These are phyloP conservation scores for Sugiyamaella americana DNA, from an alignment of 805 yeast genomes.

Conservation along the genomic window DNA sequence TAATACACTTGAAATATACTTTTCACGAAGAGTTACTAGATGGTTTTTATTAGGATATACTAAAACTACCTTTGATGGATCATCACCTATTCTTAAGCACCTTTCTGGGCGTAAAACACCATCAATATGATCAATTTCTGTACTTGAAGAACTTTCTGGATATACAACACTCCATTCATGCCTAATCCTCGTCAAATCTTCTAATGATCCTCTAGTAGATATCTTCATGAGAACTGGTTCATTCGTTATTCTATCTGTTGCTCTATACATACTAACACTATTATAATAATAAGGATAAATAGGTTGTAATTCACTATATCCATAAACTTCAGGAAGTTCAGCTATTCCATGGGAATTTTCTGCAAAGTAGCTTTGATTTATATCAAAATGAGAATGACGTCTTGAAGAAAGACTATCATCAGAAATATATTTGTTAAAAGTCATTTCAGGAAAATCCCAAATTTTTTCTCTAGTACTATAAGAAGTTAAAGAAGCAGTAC, in stretches of 20 bases:
- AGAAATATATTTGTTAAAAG: not conserved
- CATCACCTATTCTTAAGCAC: constrained; percentile 15
- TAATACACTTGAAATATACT: constrained; percentile 11
- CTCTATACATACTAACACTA: constrained; percentile 21
- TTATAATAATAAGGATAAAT: constrained; percentile 19
- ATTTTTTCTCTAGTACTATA: not conserved
- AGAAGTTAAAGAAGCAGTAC: not conserved
- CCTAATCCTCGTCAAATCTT: constrained; percentile 22
- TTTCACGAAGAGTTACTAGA: constrained; percentile 20
- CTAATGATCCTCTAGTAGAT: constrained; percentile 20
- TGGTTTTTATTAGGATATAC: constrained; percentile 19
- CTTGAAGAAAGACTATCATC: not conserved
- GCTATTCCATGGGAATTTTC: constrained; percentile 1
- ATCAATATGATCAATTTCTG: constrained; percentile 10
- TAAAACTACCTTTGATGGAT: constrained; percentile 19
- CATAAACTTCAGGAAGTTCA: constrained; percentile 16
- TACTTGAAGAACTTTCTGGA: constrained; percentile 7
- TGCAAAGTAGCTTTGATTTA: not conserved
- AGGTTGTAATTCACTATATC: constrained; percentile 18
- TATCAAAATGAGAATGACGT: not conserved
- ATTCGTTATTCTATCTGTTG: constrained; percentile 10
- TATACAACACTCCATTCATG: constrained; percentile 23
- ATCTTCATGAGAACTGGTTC: constrained; percentile 21
- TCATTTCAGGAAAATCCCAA: not conserved
- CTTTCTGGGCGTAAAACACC: constrained; percentile 21